phyloP scores from a whole-genome alignment of 2,329 filamentous ascomycete species.

The Chaetomiaceae sp. region DNA sequence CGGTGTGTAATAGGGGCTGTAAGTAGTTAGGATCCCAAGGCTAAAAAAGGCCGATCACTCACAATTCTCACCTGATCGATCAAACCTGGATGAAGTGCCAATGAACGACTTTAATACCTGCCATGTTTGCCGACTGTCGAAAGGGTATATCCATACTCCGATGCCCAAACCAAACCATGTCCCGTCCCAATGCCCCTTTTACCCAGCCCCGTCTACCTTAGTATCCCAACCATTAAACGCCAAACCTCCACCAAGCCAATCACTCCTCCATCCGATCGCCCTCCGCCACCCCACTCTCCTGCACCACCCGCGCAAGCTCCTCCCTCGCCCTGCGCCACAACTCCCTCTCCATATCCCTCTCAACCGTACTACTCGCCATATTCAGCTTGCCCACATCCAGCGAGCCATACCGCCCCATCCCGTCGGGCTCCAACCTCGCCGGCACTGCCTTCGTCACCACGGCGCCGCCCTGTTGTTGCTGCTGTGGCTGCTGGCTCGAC shows the following conservation, averaged over 20 bases:
- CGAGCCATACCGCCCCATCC: constrained; percentile 50
- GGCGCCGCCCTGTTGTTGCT: neutral
- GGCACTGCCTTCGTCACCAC: constrained; percentile 18
- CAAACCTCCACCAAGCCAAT: neutral
- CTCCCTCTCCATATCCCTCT: constrained; percentile 78
- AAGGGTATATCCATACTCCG: neutral
- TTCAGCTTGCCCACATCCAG: constrained; percentile 89
- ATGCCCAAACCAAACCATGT: neutral
- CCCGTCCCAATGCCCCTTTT: neutral
- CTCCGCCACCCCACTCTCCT: neutral
- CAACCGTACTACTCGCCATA: constrained; percentile 75
- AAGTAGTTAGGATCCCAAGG: too few species aligned
- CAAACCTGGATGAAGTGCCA: too few species aligned
- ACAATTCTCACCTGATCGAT: too few species aligned
- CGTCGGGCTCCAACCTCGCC: constrained; percentile 49
- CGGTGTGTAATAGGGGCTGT: too few species aligned
- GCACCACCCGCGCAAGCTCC: constrained; percentile 45
- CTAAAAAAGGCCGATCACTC: too few species aligned
- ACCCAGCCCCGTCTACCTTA: neutral
- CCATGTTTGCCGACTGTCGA: too few species aligned
- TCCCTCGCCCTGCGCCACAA: constrained; percentile 61
- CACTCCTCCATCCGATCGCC: constrained; percentile 23
- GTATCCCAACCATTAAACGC: neutral
- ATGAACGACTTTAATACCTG: too few species aligned
- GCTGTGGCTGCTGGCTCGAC: neutral